Percentiles rank a stretch among this genome's conserved stretches.
phyloP scores from a whole-genome alignment of 345 rosid species.

The Erucastrum elatum region DNA sequence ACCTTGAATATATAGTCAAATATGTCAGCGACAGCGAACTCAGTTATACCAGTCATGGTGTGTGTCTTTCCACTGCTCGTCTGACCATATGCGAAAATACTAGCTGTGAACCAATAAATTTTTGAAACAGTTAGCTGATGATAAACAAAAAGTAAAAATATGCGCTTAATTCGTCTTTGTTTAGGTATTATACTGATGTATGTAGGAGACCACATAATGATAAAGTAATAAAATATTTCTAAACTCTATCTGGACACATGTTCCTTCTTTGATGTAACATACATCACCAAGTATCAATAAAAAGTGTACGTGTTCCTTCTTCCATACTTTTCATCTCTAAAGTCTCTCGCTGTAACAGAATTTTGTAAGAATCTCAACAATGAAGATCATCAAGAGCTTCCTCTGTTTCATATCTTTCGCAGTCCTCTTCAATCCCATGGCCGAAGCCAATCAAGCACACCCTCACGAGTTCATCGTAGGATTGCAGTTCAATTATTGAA shows the following conservation, averaged over 20 bases:
- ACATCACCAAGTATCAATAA: too few relatives aligned
- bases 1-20: slow-evolving; percentile 81
- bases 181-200: too few relatives aligned
- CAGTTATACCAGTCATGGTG: slow-evolving; percentile 97
- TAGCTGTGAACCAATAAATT: slow-evolving; percentile 54
- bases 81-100: slow-evolving; percentile 97
- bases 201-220: too few relatives aligned
- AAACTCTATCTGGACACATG: too few relatives aligned
- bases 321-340: slow-evolving; percentile 17
- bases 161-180: too few relatives aligned
- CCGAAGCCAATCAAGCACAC: slow-evolving; percentile 52
- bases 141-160: too few relatives aligned
- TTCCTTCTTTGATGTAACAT: too few relatives aligned
- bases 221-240: too few relatives aligned
- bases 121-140: not conserved
- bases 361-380: not conserved
- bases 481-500: not conserved
- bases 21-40: slow-evolving; percentile 80
- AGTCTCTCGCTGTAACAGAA: not conserved
- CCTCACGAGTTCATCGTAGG: slow-evolving; percentile 78
- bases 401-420: slow-evolving; percentile 31
- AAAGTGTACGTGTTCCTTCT: not conserved
- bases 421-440: slow-evolving; percentile 40
- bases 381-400: slow-evolving; percentile 32
- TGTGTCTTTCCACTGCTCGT: slow-evolving; percentile 99